Base-by-base conservation (phyloP, 2,329 filamentous ascomycete genomes). In the Ilyonectria robusta region DNA sequence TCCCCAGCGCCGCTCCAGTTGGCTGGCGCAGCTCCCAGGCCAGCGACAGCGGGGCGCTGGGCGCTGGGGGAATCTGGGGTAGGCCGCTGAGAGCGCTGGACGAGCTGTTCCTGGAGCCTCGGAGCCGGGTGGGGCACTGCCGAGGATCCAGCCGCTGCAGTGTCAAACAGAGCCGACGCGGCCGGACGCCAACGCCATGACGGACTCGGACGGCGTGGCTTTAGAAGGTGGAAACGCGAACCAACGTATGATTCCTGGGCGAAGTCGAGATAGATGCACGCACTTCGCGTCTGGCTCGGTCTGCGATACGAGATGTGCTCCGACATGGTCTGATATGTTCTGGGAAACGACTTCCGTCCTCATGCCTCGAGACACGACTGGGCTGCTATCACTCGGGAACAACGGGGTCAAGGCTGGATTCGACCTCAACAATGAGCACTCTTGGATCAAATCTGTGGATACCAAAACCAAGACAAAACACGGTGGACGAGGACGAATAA, bases 11-110 rank as follows among this genome's bases (percentile, higher is more conserved):
- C 33, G 44, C 56, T 8, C 17, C 56, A 42, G 59, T 35, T n/a
- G 11, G 17, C 40, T n/a, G n/a, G n/a, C 7, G 15, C 40, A 42
- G 50, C 33, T 17, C 29, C 21, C 9, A 35, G 15, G n/a, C 8
- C 2, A 29, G 23, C 29, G 17, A 47, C 44, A 47, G 42, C 37
- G 56, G 42, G 57, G 58, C 48, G 8, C 21, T 35, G 40, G 61
- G 47, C 29, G 31, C 17, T 33, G 42, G 31, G 48, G 57, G 62
- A 76, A 74, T 76, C 74, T 59, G 74, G 74, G 74, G 74, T 76
- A 75, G 58, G 56, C 46, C 26, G 57, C 26, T 35, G 21, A 29
- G 23, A 48, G 31, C 23, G 17, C 26, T 7, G 15, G 6, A 21
- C 10, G 40, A 35, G 26, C 9, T 13, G 8, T 4, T 35, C 19